A percentile compares a stretch with the other conserved stretches of the same genome.
Evolutionary conservation across 352 stramenopile genomes (phyloP).

Genomic region (Phytophthora meadii): DNA sequence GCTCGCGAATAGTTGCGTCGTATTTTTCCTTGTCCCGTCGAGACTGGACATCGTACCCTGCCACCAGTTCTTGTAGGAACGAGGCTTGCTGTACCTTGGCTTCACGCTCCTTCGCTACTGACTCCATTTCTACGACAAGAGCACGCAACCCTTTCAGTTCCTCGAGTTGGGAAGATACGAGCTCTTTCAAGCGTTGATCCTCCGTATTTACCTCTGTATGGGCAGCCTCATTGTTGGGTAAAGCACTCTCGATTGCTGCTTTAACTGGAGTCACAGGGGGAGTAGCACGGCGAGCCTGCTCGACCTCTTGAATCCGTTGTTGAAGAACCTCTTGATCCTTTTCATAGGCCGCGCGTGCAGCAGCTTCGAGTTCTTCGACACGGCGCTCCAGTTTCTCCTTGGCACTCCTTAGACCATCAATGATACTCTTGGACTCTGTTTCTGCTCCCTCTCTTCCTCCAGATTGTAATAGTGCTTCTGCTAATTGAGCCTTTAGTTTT

Average conservation of each 20-base stretch:
- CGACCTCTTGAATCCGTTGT: constrained; percentile 38
- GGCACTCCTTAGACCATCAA: constrained; percentile 25
- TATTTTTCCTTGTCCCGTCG: constrained; percentile 42
- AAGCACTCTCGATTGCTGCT: constrained; percentile 6
- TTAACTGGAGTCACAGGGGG: constrained; percentile 11
- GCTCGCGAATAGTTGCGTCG: constrained; percentile 48
- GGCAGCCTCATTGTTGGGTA: constrained; percentile 7
- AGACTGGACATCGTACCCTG: constrained; percentile 31
- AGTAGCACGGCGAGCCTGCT: constrained; percentile 31
- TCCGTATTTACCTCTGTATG: constrained; percentile 25
- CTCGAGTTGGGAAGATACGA: constrained; percentile 36
- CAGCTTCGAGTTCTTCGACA: constrained; percentile 39
- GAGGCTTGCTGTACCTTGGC: constrained; percentile 30
- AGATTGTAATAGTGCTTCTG: constrained; percentile 13
- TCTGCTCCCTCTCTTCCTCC: constrained; percentile 5
- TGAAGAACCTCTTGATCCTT: constrained; percentile 41
- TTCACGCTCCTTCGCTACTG: constrained; percentile 40
- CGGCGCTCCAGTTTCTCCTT: constrained; percentile 20
- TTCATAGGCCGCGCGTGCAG: constrained; percentile 31
- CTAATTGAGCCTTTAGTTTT: constrained; percentile 41
- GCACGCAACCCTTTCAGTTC: constrained; percentile 44
- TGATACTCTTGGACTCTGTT: constrained; percentile 7
- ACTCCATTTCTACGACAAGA: constrained; percentile 47
- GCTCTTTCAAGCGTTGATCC: constrained; percentile 30
- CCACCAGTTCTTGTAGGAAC: constrained; percentile 39